These are phyloP conservation scores for Backusella parvicylindrica DNA, from an alignment of 192 early-diverging fungal genomes.

Conservation along the genomic window DNA sequence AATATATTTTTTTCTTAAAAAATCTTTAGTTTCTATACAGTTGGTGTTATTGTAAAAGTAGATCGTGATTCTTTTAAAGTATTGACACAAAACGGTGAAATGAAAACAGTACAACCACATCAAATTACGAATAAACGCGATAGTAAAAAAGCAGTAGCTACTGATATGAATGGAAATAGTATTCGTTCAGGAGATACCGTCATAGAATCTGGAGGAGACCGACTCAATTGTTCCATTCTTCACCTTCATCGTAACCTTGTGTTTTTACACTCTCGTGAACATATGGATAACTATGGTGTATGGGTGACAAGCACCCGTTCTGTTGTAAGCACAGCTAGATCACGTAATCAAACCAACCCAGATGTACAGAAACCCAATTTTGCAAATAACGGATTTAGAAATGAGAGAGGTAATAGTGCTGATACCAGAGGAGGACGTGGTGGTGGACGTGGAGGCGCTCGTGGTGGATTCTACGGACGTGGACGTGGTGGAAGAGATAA, in stretches of 20 bases:
- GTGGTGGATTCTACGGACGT: constrained; percentile 53
- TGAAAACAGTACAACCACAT: constrained; percentile 60
- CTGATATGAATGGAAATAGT: constrained; percentile 48
- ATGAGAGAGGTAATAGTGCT: constrained; percentile 17
- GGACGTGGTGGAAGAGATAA: constrained; percentile 50
- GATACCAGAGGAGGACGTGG: constrained; percentile 29
- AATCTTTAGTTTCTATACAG: constrained; percentile 53
- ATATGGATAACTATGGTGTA: constrained; percentile 68
- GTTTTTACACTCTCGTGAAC: constrained; percentile 76
- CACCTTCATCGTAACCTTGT: constrained; percentile 81
- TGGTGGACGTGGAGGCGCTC: constrained; percentile 43
- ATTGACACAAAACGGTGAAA: constrained; percentile 71
- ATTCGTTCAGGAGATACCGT: constrained; percentile 73
- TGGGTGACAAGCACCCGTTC: constrained; percentile 70
- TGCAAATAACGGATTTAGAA: constrained; percentile 8
- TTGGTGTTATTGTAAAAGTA: constrained; percentile 80
- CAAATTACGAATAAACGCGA: constrained; percentile 74
- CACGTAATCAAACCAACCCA: neutral
- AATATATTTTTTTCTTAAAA: neutral
- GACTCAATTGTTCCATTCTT: constrained; percentile 68
- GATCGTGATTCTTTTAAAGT: constrained; percentile 73
- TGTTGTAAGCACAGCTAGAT: constrained; percentile 50
- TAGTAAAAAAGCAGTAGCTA: constrained; percentile 47
- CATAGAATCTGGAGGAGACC: constrained; percentile 61
- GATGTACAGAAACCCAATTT: constrained; percentile 3